Evolutionary conservation across 352 stramenopile genomes (phyloP).

Genomic region (Pythium utonaiense): DNA sequence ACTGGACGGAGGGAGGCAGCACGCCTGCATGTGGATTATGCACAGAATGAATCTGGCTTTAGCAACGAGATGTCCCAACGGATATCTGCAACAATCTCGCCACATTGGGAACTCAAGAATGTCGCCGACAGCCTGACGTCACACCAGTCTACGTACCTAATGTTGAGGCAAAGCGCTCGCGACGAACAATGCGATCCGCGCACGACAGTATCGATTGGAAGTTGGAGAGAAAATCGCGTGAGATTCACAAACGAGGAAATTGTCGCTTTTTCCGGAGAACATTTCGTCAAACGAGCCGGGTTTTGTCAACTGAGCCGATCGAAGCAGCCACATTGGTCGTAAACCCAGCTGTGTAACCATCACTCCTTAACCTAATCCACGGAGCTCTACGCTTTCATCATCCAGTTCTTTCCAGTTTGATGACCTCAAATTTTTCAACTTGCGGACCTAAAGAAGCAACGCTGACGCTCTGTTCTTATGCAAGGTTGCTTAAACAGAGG

Average conservation of each 20-base stretch:
- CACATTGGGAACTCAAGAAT: not conserved
- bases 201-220: not conserved
- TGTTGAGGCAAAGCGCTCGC: not conserved
- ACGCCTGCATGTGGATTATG: not conserved
- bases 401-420: conserved; percentile 1
- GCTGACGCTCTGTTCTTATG: not conserved
- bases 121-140: not conserved
- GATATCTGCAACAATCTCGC: not conserved
- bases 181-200: not conserved
- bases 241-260: not conserved
- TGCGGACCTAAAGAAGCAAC: not conserved
- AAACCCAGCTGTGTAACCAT: not conserved
- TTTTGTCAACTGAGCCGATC: conserved; percentile 5
- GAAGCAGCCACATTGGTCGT: not conserved
- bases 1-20: no score
- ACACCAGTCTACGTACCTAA: not conserved
- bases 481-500: not conserved
- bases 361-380: not conserved
- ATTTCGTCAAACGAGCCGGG: not conserved
- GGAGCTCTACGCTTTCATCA: conserved; percentile 1
- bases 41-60: not conserved
- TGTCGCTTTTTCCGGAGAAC: conserved; percentile 1
- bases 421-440: conserved; percentile 11
- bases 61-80: not conserved
- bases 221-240: not conserved